Percentiles rank a stretch among this genome's conserved stretches.
phyloP scores from a whole-genome alignment of 108 stramenopile species.

The Nitzschia sp. region DNA sequence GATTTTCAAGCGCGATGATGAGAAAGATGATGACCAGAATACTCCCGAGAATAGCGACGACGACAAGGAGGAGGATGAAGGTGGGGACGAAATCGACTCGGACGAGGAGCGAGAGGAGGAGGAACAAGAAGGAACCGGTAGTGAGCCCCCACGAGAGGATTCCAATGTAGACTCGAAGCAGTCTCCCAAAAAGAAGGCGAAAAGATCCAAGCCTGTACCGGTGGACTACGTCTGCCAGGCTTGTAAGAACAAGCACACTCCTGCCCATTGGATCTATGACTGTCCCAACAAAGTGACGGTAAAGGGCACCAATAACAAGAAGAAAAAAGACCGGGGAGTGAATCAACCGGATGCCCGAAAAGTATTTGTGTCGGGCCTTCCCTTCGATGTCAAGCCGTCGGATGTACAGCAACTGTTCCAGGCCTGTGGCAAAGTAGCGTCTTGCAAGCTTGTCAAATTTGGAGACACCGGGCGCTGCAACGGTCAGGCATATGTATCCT shows the following conservation, averaged over 20 bases:
- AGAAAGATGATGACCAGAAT: constrained; percentile 27
- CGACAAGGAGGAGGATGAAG: constrained; percentile 16
- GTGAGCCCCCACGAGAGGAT: background rate
- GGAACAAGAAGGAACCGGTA: background rate
- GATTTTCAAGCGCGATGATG: constrained; percentile 28
- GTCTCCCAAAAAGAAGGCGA: constrained; percentile 54
- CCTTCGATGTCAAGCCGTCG: constrained; percentile 69
- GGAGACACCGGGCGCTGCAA: constrained; percentile 84
- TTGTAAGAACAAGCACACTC: constrained; percentile 71
- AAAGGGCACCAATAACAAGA: constrained; percentile 64
- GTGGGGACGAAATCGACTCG: constrained; percentile 21
- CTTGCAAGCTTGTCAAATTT: constrained; percentile 76
- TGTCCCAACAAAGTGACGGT: constrained; percentile 79
- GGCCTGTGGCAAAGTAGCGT: constrained; percentile 56
- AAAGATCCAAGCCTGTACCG: constrained; percentile 79
- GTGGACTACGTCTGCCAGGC: constrained; percentile 82
- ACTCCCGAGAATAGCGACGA: constrained; percentile 28
- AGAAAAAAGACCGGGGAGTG: constrained; percentile 65
- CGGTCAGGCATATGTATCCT: constrained; percentile 76
- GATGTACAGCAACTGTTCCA: constrained; percentile 66
- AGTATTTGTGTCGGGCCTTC: constrained; percentile 85
- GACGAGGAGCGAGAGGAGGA: constrained; percentile 21
- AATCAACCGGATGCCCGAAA: constrained; percentile 73
- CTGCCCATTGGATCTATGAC: constrained; percentile 91
- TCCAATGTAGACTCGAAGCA: background rate